phyloP scores from a whole-genome alignment of 2,329 filamentous ascomycete genomes.

The Arthrobotrys megalospora region DNA sequence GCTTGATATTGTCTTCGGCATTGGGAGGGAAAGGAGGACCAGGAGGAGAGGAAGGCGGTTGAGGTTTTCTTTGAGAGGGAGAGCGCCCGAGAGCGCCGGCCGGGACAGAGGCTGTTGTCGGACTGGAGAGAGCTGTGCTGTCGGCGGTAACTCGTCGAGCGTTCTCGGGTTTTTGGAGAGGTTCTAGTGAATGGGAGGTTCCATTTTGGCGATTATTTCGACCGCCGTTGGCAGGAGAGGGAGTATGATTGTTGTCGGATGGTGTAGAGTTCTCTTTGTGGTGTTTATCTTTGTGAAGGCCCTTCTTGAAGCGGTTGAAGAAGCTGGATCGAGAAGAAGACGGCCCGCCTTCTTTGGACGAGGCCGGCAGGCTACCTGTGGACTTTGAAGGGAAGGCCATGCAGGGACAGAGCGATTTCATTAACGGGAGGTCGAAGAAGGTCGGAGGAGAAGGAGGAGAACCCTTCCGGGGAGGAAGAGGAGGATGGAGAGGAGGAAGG shows the following conservation, averaged over 20 bases:
- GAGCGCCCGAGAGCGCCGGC: constrained; percentile 46
- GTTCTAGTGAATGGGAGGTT: constrained; percentile 33
- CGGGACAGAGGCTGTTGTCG: constrained; percentile 49
- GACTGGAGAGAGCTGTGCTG: constrained; percentile 33
- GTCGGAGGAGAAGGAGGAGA: neutral
- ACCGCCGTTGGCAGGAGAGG: neutral
- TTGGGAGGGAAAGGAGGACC: neutral
- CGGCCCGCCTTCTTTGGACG: constrained; percentile 56
- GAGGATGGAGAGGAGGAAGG: constrained; percentile 38
- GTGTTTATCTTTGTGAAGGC: constrained; percentile 53
- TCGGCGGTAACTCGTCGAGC: constrained; percentile 49
- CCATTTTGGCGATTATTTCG: constrained; percentile 22
- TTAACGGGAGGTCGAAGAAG: constrained; percentile 26
- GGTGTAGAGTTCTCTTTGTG: constrained; percentile 41
- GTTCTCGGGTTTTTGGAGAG: constrained; percentile 42
- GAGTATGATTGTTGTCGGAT: neutral
- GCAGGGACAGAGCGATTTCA: constrained; percentile 57
- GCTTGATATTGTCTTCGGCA: constrained; percentile 47
- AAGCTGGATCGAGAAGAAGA: constrained; percentile 52
- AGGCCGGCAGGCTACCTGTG: constrained; percentile 60
- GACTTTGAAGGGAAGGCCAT: constrained; percentile 60
- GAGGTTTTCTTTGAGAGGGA: constrained; percentile 39
- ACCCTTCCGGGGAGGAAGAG: constrained; percentile 42
- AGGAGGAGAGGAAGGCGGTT: constrained; percentile 19
- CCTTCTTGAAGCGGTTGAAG: constrained; percentile 58